Conservation (phyloP, 1,284 basidiomycete species). For the Trichosporon sp. region DNA sequence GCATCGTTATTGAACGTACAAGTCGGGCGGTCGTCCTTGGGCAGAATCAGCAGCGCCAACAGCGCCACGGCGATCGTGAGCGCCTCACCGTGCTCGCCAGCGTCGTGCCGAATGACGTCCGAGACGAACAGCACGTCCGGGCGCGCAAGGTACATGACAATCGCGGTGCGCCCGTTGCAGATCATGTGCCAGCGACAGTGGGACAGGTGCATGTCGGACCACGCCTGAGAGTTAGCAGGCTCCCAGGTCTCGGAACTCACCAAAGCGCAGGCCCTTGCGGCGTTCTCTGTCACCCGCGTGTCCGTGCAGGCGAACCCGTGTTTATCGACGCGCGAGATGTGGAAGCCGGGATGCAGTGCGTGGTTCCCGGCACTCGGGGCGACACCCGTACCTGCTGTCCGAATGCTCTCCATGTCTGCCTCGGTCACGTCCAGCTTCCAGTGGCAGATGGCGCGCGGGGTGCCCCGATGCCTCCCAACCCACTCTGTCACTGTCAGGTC, state of each 20-base stretch:
- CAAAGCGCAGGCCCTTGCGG: constrained; percentile 4
- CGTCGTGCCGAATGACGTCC: constrained; percentile 7
- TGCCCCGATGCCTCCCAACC: neutral
- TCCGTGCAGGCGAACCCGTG: neutral
- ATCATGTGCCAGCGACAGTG: constrained; percentile 10
- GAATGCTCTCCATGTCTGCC: neutral
- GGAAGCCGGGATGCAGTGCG: constrained; percentile 6
- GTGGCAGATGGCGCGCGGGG: neutral
- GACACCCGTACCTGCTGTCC: neutral
- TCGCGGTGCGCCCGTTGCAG: constrained; percentile 9
- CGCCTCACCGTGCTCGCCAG: neutral
- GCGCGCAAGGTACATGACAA: constrained; percentile 12
- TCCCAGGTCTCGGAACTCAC: neutral
- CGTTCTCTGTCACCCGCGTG: neutral
- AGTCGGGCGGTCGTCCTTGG: neutral
- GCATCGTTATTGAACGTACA: constrained; percentile 5
- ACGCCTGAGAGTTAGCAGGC: neutral
- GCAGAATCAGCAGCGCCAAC: constrained; percentile 1
- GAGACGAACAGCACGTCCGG: constrained; percentile 11
- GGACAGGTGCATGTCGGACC: constrained; percentile 14
- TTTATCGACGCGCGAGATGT: neutral
- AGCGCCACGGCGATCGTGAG: constrained; percentile 6
- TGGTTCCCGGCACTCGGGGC: neutral
- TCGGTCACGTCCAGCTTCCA: neutral
- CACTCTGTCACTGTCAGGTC: neutral